Base-by-base conservation (phyloP, 1,139 yeast genomes). In the Pichia sp. region DNA sequence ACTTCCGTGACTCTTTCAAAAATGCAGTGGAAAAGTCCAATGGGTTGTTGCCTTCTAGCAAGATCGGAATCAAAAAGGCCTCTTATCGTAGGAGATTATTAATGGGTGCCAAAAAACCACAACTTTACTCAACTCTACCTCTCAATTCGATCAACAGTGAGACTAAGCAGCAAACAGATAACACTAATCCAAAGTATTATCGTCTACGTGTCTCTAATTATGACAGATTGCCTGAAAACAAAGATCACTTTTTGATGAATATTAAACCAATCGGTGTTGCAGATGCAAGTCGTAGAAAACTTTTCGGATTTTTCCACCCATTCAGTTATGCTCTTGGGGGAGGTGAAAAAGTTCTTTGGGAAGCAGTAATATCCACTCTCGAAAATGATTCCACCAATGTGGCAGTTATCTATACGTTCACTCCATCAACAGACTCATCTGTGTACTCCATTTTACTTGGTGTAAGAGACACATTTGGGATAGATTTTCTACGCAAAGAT, bases 251-350 rank as follows among this genome's bases (percentile, higher is more conserved):
- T 23, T 37, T 57, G 16, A 57, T 54, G 26, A 52, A 55, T 18
- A 50, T 63, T 16, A 62, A 61, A 47, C 73, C 74, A 21, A 64
- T 78, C 47, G 71, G 63, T 34, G 66, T 69, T 6, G 63, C 66
- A 18, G 81, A 74, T 59, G 69, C 71, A 5, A 65, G 61, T 41
- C 69, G 85, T 43, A 72, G 66, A 48, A 58, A 73, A 19, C 66
- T 88, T 19, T 85, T 74, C 62, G 99, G 98, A 6, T 91, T 87
- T 65, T 90, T 93, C 73, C 99, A 95, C 69, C 99, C 99, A 0
- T 87, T 85, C 62, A 91, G 97, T 58, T 88, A 88, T 66, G 95
- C 96, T 46, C 96, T 96, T 40, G 99, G 99, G 19, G 99, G 99
- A 40, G 99, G 99, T 23, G 99, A 95, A 67, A 79, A 95, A 49